These are phyloP conservation scores for Pythium rhizo-oryzae DNA, from an alignment of 352 stramenopile genomes.

Conservation along the genomic window DNA sequence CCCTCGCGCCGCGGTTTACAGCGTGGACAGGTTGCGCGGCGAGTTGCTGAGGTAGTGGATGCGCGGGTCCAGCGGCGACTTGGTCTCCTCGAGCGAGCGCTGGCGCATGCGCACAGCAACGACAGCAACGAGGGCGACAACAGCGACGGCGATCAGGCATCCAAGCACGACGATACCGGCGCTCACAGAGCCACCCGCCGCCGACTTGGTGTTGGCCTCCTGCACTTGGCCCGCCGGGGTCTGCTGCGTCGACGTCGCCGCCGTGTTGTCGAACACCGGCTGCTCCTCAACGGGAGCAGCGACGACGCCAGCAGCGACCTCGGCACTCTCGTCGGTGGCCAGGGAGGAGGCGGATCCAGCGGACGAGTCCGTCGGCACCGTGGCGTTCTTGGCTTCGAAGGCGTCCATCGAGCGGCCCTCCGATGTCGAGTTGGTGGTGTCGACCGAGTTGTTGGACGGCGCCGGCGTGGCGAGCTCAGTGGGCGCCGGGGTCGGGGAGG, in stretches of 20 bases:
- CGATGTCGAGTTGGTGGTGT: not conserved
- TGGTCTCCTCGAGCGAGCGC: constrained; percentile 42
- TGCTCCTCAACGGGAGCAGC: not conserved
- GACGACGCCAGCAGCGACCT: constrained; percentile 4
- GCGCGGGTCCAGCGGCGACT: constrained; percentile 41
- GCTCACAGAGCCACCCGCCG: constrained; percentile 18
- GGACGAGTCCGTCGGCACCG: not conserved
- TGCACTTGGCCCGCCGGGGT: constrained; percentile 16
- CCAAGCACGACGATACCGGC: constrained; percentile 42
- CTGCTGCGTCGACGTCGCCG: constrained; percentile 17
- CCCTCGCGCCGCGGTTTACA: not conserved
- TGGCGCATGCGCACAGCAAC: constrained; percentile 44
- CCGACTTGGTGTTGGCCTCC: constrained; percentile 38
- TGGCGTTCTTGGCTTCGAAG: not conserved
- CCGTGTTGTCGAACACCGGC: constrained; percentile 6
- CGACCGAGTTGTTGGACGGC: not conserved
- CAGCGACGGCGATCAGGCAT: constrained; percentile 40
- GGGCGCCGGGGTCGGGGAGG: constrained; percentile 22
- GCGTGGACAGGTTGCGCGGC: constrained; percentile 6
- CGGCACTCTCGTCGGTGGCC: constrained; percentile 3
- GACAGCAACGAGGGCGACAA: constrained; percentile 46
- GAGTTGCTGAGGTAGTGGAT: constrained; percentile 29
- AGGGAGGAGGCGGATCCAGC: not conserved
- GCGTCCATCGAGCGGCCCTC: constrained; percentile 16
- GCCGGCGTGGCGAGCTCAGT: constrained; percentile 1